Evolutionary conservation across 306 rosid species (phyloP).

Genomic region (Cucumis sativus): Cucumber_9930_V3 NC_026655.2:23285001-23285500

Average conservation of each 20-base stretch:
- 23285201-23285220: not conserved
- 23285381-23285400: not conserved
- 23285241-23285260: not conserved
- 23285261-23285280: not conserved
- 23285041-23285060: not conserved
- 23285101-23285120: no score
- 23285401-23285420: not conserved
- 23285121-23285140: not conserved
- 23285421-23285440: not conserved
- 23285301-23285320: not conserved
- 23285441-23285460: not conserved
- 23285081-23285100: no score
- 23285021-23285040: not conserved
- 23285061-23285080: no score
- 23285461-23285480: not conserved
- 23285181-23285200: not conserved
- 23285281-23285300: not conserved
- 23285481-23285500: not conserved
- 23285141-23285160: not conserved
- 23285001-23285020: not conserved
- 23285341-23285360: not conserved
- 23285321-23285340: not conserved
- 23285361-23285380: not conserved
- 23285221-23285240: no score
- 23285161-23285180: not conserved